Evolutionary conservation across 2,329 filamentous ascomycete species (phyloP).

Genomic region (Alternaria atra): DNA sequence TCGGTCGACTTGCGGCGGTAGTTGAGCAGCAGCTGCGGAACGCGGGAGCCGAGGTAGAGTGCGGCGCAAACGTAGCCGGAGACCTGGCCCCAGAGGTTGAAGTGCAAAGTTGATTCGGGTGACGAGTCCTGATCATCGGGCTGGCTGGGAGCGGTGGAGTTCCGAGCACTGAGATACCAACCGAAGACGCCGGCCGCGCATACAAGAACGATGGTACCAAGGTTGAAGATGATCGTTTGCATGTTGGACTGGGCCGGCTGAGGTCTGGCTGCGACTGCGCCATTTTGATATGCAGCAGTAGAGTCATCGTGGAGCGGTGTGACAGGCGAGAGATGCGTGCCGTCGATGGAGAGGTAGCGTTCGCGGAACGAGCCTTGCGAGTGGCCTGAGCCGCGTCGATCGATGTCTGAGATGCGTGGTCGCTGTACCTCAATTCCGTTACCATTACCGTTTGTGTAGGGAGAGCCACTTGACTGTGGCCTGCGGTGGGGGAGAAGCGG

Average conservation of each 20-base stretch:
- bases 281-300: constrained; percentile 33
- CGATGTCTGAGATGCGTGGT: constrained; percentile 49
- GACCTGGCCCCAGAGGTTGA: constrained; percentile 83
- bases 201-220: constrained; percentile 79
- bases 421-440: constrained; percentile 32
- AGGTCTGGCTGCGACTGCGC: constrained; percentile 54
- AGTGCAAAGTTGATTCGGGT: constrained; percentile 61
- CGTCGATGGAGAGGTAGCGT: constrained; percentile 67
- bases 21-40: constrained; percentile 92
- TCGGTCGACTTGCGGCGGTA: constrained; percentile 92
- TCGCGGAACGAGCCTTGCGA: constrained; percentile 53
- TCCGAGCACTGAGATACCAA: constrained; percentile 74
- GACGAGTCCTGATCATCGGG: constrained; percentile 40
- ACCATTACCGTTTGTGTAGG: constrained; percentile 25
- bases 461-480: constrained; percentile 34
- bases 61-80: constrained; percentile 93
- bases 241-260: constrained; percentile 53
- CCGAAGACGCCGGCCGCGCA: constrained; percentile 83
- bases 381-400: constrained; percentile 42
- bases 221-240: constrained; percentile 75
- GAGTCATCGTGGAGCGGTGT: constrained; percentile 72
- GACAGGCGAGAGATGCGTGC: constrained; percentile 78
- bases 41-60: constrained; percentile 86
- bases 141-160: constrained; percentile 44
- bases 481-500: constrained; percentile 44